These are phyloP conservation scores for Boletus eberwhitei DNA, from an alignment of 768 basidiomycete species.

Conservation along the genomic window DNA sequence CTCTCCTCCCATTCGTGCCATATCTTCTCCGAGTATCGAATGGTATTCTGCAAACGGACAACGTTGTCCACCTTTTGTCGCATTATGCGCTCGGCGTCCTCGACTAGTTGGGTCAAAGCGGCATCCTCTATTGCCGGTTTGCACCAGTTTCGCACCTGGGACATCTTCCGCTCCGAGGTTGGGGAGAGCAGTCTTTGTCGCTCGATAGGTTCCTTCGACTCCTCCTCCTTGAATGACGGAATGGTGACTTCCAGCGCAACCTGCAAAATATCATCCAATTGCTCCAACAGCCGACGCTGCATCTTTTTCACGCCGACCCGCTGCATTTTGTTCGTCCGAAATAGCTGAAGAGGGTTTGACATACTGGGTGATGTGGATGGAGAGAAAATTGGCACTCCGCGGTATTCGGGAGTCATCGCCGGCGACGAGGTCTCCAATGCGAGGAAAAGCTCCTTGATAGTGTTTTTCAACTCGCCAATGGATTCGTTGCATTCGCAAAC, in stretches of 20 bases:
- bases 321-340: slow-evolving; percentile 76
- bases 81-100: slow-evolving; percentile 87
- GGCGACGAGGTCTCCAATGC: slow-evolving; percentile 75
- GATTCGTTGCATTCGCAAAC: slow-evolving; percentile 93
- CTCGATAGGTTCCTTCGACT: slow-evolving; percentile 87
- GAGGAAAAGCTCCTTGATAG: slow-evolving; percentile 73
- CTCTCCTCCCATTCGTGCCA: slow-evolving; percentile 96
- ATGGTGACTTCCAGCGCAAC: slow-evolving; percentile 78
- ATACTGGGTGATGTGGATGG: slow-evolving; percentile 70
- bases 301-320: slow-evolving; percentile 76
- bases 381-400: slow-evolving; percentile 79
- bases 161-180: slow-evolving; percentile 82
- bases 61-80: slow-evolving; percentile 93
- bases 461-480: slow-evolving; percentile 80
- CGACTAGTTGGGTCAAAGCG: slow-evolving; percentile 76
- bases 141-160: slow-evolving; percentile 80
- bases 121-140: slow-evolving; percentile 83
- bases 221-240: slow-evolving; percentile 89
- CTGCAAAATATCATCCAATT: slow-evolving; percentile 82
- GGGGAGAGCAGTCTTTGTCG: slow-evolving; percentile 88
- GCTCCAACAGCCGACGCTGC: slow-evolving; percentile 77
- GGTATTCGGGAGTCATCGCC: slow-evolving; percentile 71
- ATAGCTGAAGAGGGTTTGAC: slow-evolving; percentile 73
- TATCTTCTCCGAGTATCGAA: slow-evolving; percentile 94
- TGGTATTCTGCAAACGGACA: slow-evolving; percentile 94